These are phyloP conservation scores for Bruguiera sexangula DNA, from an alignment of 345 rosid species.

Conservation along the genomic window DNA sequence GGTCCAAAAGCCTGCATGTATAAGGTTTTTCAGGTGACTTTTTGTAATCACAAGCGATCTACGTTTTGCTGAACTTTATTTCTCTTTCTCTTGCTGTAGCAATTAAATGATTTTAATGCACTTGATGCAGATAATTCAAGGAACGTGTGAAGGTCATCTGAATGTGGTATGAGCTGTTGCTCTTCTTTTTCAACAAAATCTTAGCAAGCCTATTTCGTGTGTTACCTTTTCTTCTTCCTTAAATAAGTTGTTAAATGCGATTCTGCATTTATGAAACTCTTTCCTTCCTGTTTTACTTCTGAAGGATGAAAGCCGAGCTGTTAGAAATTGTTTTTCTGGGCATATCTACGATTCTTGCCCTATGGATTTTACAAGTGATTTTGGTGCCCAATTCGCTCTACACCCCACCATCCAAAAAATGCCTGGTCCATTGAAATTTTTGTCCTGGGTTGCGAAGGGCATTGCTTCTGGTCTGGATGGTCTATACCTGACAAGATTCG, in stretches of 20 bases:
- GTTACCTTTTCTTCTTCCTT: not conserved
- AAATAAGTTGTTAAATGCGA: not conserved
- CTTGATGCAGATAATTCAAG: conserved; percentile 54
- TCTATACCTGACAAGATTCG: conserved; percentile 79
- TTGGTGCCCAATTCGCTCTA: conserved; percentile 62
- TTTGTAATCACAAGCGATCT: not conserved
- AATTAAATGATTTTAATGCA: conserved; percentile 9
- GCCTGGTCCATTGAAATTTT: conserved; percentile 63
- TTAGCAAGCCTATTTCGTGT: not conserved
- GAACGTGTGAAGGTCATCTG: conserved; percentile 54
- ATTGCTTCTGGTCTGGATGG: conserved; percentile 75
- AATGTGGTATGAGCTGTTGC: conserved; percentile 40
- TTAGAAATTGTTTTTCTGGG: conserved; percentile 76
- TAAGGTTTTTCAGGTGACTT: conserved; percentile 72
- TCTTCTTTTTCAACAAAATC: not conserved
- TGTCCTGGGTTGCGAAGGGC: conserved; percentile 80
- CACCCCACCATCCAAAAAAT: conserved; percentile 62
- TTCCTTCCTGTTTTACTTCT: conserved; percentile 11
- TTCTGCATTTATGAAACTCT: not conserved
- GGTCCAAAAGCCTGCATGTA: conserved; percentile 90
- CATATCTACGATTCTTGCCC: conserved; percentile 90
- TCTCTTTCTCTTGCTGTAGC: not conserved
- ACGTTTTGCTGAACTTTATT: not conserved
- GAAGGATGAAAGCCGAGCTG: conserved; percentile 66
- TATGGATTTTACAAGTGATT: conserved; percentile 75